These are phyloP conservation scores for Heritiera fomes DNA, from an alignment of 345 rosid genomes.

Conservation along the genomic window DNA sequence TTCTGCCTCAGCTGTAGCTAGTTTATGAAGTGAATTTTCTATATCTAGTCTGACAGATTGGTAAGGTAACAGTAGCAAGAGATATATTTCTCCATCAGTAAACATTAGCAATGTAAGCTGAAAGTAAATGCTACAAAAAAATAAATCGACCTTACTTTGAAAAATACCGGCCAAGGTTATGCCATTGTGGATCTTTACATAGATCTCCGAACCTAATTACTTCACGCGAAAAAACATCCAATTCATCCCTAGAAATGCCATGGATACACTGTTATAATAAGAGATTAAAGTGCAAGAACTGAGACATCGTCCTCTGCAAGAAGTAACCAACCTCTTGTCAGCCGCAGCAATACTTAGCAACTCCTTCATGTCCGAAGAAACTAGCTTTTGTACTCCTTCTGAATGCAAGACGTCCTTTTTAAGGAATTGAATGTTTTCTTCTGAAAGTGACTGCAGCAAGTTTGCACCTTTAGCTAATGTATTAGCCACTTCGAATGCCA, in stretches of 20 bases:
- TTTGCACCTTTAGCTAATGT: slow-evolving; percentile 77
- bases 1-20: slow-evolving; percentile 61
- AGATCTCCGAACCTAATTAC: slow-evolving; percentile 83
- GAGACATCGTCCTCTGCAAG: background rate
- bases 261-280: slow-evolving; percentile 13
- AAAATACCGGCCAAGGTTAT: slow-evolving; percentile 72
- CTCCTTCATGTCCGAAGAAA: slow-evolving; percentile 64
- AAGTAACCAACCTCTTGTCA: slow-evolving; percentile 73
- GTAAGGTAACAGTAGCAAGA: slow-evolving; percentile 29
- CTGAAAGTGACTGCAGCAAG: slow-evolving; percentile 70
- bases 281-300: slow-evolving; percentile 5
- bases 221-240: slow-evolving; percentile 70
- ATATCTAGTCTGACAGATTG: slow-evolving; percentile 60
- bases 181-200: slow-evolving; percentile 92
- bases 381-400: slow-evolving; percentile 64
- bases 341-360: slow-evolving; percentile 76
- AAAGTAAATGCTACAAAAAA: background rate
- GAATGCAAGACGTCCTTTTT: slow-evolving; percentile 66
- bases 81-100: slow-evolving; percentile 18
- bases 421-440: slow-evolving; percentile 55
- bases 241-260: slow-evolving; percentile 65
- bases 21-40: slow-evolving; percentile 41
- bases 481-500: slow-evolving; percentile 94
- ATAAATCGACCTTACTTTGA: slow-evolving; percentile 50
- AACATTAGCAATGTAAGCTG: slow-evolving; percentile 8